Conservation (phyloP, 1,284 basidiomycete genomes). For the Naganishia sp. region DNA sequence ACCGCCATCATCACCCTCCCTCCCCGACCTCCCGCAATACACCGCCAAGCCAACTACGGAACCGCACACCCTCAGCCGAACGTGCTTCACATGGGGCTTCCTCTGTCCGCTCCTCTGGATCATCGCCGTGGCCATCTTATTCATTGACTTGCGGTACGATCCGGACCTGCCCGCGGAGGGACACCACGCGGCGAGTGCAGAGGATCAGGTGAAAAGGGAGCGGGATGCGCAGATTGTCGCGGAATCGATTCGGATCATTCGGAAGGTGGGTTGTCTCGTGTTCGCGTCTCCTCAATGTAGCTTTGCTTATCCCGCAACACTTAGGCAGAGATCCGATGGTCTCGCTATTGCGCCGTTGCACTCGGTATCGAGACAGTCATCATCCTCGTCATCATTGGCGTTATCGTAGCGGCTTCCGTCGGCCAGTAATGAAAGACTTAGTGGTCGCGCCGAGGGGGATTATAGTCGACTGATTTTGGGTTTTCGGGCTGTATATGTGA, state of each 20-base stretch:
- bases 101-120: conserved; percentile 47
- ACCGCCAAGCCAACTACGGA: conserved; percentile 41
- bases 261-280: conserved; percentile 38
- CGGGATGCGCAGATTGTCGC: conserved; percentile 43
- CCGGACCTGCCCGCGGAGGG: background rate
- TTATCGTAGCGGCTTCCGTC: conserved; percentile 11
- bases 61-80: conserved; percentile 46
- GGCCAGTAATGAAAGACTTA: too few species aligned
- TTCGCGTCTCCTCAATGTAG: background rate
- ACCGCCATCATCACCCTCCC: background rate
- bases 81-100: conserved; percentile 48
- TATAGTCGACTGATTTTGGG: too few species aligned
- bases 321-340: conserved; percentile 50
- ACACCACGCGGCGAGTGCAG: conserved; percentile 40
- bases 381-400: conserved; percentile 34
- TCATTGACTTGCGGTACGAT: conserved; percentile 12
- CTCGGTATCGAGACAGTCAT: conserved; percentile 34
- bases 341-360: conserved; percentile 42
- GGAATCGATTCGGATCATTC: conserved; percentile 48
- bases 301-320: background rate
- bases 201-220: conserved; percentile 44
- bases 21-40: conserved; percentile 38
- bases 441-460: too few species aligned
- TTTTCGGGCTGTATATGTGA: too few species aligned
- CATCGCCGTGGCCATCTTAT: conserved; percentile 47